Percentiles rank a stretch among this genome's conserved stretches.
These are phyloP conservation scores for Neonectria hederae DNA, from an alignment of 2,329 filamentous ascomycete genomes.

Conservation along the genomic window DNA sequence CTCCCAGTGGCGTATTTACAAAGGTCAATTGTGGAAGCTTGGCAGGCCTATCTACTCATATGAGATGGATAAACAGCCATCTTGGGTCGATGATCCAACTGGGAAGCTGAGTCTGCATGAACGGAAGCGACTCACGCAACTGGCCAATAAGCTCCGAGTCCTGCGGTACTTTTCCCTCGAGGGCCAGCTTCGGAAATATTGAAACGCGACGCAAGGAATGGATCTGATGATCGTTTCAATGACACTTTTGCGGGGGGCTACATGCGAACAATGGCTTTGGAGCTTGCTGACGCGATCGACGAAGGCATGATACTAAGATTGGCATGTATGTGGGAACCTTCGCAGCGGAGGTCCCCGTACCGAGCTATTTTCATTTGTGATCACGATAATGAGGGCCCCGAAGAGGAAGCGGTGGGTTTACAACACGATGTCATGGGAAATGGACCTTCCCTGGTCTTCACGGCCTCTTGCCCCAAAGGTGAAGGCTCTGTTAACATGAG, in stretches of 20 bases:
- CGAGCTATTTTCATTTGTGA: conserved; percentile 28
- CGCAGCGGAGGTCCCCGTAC: not conserved
- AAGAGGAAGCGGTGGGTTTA: not conserved
- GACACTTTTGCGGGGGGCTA: conserved; percentile 28
- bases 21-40: conserved; percentile 42
- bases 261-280: conserved; percentile 30
- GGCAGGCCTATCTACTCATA: conserved; percentile 27
- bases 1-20: conserved; percentile 29
- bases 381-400: too few relatives aligned
- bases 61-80: conserved; percentile 7
- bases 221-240: conserved; percentile 2
- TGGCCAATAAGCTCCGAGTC: not conserved
- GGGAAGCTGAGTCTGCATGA: conserved; percentile 26
- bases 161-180: conserved; percentile 24
- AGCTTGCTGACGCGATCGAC: conserved; percentile 33
- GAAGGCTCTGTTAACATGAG: conserved; percentile 23
- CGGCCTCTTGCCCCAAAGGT: conserved; percentile 29
- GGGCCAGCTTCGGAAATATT: not conserved
- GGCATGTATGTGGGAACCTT: conserved; percentile 25
- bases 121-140: conserved; percentile 24
- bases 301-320: conserved; percentile 23
- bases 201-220: not conserved
- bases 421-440: too few relatives aligned
- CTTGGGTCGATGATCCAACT: not conserved
- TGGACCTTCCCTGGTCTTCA: conserved; percentile 21